Evolutionary conservation across 2,329 filamentous ascomycete species (phyloP).

Genomic region (Aspergillus awamori): DNA sequence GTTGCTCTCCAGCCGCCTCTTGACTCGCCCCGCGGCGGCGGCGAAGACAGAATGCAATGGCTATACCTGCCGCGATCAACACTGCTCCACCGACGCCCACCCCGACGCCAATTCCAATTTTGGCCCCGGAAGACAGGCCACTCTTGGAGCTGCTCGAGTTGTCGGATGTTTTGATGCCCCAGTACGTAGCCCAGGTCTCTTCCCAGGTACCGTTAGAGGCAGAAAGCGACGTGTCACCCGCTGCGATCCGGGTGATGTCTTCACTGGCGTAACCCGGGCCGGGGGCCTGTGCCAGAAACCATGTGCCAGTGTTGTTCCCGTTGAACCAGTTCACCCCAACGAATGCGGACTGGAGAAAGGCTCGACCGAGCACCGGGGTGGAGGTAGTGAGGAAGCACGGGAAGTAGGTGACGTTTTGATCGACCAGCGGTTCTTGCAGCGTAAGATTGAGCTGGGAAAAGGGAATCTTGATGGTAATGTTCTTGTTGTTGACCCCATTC

Average conservation of each 20-base stretch:
- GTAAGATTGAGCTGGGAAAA: slow-evolving; percentile 26
- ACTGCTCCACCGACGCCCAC: background rate
- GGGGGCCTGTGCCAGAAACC: slow-evolving; percentile 29
- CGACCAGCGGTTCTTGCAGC: slow-evolving; percentile 25
- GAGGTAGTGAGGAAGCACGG: slow-evolving; percentile 21
- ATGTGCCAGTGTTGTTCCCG: slow-evolving; percentile 15
- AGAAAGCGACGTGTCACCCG: background rate
- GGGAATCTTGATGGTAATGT: slow-evolving; percentile 26
- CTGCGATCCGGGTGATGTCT: background rate
- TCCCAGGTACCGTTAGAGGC: slow-evolving; percentile 1
- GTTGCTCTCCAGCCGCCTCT: background rate
- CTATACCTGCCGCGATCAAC: background rate
- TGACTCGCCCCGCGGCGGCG: background rate
- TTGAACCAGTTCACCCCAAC: slow-evolving; percentile 26
- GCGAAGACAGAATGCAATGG: background rate
- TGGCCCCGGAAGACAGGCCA: background rate
- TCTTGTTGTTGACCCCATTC: slow-evolving; percentile 13
- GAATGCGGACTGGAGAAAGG: slow-evolving; percentile 31
- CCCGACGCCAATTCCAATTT: background rate
- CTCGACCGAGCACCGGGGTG: slow-evolving; percentile 24
- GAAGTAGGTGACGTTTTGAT: slow-evolving; percentile 23
- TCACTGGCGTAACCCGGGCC: slow-evolving; percentile 17
- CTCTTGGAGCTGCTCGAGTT: background rate
- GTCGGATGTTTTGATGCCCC: background rate
- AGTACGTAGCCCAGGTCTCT: background rate